These are phyloP conservation scores for Zarea fungicola DNA, from an alignment of 2,329 filamentous ascomycete genomes.

Conservation along the genomic window DNA sequence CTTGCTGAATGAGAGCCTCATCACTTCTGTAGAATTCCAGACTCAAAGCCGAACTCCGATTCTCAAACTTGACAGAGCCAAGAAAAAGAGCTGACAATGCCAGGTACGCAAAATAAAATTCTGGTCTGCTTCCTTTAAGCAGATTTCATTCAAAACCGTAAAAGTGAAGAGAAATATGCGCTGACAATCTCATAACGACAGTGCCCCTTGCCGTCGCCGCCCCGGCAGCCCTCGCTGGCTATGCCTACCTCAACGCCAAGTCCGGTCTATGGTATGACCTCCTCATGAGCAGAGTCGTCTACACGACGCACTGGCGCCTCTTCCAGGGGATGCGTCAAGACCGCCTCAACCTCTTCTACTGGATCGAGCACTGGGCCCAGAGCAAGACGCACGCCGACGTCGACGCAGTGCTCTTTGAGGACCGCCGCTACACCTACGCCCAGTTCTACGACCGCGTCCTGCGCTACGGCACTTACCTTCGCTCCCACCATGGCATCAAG, in stretches of 20 bases:
- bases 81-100: not conserved
- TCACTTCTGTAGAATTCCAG: too few relatives aligned
- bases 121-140: too few relatives aligned
- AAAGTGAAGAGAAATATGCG: not conserved
- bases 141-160: too few relatives aligned
- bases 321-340: conserved; percentile 49
- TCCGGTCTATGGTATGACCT: conserved; percentile 62
- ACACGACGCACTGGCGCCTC: conserved; percentile 40
- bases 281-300: conserved; percentile 49
- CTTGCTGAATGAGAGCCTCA: too few relatives aligned
- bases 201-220: conserved; percentile 50
- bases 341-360: conserved; percentile 68
- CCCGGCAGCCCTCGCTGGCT: conserved; percentile 58
- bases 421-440: conserved; percentile 66
- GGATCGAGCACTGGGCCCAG: conserved; percentile 62
- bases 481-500: conserved; percentile 56
- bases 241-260: conserved; percentile 76
- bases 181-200: conserved; percentile 21
- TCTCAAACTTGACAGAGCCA: not conserved
- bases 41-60: not conserved
- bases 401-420: conserved; percentile 63
- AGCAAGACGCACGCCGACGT: conserved; percentile 45
- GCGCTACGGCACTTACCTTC: conserved; percentile 72
- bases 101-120: too few relatives aligned
- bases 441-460: conserved; percentile 66